Percentiles rank a stretch among this genome's conserved stretches.
These are phyloP conservation scores for Apiospora saccharicola DNA, from an alignment of 2,329 filamentous ascomycete genomes.

Conservation along the genomic window DNA sequence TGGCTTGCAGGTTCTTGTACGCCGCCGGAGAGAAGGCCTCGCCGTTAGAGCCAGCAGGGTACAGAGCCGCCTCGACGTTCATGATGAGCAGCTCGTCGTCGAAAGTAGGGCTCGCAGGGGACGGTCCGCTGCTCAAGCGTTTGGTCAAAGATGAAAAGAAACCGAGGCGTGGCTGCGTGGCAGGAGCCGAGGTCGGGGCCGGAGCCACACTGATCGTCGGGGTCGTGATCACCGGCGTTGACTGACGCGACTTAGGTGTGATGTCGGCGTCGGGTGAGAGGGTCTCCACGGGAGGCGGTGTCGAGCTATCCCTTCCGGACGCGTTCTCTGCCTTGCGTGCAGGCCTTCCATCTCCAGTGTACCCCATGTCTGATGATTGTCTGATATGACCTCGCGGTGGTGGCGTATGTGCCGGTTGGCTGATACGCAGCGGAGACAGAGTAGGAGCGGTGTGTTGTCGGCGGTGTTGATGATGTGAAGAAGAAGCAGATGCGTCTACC, in stretches of 20 bases:
- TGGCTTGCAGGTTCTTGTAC: constrained; percentile 67
- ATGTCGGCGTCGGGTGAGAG: constrained; percentile 43
- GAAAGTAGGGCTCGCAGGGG: constrained; percentile 35
- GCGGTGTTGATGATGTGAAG: constrained; percentile 33
- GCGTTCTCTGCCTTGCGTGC: constrained; percentile 39
- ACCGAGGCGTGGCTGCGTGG: constrained; percentile 50
- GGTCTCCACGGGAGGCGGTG: constrained; percentile 35
- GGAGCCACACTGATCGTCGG: constrained; percentile 44
- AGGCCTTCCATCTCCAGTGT: constrained; percentile 50
- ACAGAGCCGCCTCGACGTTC: constrained; percentile 62
- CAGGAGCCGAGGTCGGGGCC: constrained; percentile 31
- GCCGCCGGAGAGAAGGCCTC: constrained; percentile 65
- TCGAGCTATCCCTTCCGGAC: constrained; percentile 39
- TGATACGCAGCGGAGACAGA: constrained; percentile 23
- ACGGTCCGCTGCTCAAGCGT: constrained; percentile 42
- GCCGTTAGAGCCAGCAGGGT: constrained; percentile 52
- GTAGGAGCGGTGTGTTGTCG: constrained; percentile 36
- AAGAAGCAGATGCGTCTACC: constrained; percentile 19
- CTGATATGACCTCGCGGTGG: constrained; percentile 27
- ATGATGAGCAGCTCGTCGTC: constrained; percentile 64
- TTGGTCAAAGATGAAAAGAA: constrained; percentile 55
- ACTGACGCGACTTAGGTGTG: constrained; percentile 43
- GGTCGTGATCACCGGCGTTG: constrained; percentile 39
- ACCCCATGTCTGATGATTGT: constrained; percentile 47
- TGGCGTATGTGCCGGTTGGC: constrained; percentile 26